A percentile compares a stretch with the other conserved stretches of the same genome.
Conservation (phyloP, 164 flowering plant species). For the Brasenia schreberi region DNA sequence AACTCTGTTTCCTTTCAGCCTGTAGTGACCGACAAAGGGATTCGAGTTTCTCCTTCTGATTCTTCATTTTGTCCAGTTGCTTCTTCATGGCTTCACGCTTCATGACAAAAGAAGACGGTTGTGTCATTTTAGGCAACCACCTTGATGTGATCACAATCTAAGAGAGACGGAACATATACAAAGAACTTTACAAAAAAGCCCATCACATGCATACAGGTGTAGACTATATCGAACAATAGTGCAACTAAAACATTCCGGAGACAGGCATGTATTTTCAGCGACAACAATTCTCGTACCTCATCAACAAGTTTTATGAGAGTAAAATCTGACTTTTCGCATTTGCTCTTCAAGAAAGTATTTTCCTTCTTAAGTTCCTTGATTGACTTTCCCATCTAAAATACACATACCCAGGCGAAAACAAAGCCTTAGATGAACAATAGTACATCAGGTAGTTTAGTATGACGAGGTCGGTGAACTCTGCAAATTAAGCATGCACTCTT, state of each 20-base stretch:
- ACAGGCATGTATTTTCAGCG: background rate
- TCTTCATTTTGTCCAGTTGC: slow-evolving; percentile 69
- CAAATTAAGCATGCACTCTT: background rate
- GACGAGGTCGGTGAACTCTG: background rate
- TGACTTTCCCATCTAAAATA: slow-evolving; percentile 67
- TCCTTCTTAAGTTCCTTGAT: slow-evolving; percentile 88
- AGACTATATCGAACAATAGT: too few species aligned
- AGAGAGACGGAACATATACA: too few species aligned
- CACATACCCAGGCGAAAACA: background rate
- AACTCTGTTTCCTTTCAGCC: slow-evolving; percentile 66
- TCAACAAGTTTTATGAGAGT: slow-evolving; percentile 78
- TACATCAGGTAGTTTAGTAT: too few species aligned
- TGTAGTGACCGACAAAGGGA: slow-evolving; percentile 81
- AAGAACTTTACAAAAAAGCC: too few species aligned
- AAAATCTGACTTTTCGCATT: slow-evolving; percentile 74
- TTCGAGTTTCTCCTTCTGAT: slow-evolving; percentile 87
- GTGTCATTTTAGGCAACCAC: too few species aligned
- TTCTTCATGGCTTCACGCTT: slow-evolving; percentile 80
- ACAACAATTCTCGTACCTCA: slow-evolving; percentile 39
- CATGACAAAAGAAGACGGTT: background rate
- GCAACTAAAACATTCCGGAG: too few species aligned
- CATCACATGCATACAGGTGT: too few species aligned
- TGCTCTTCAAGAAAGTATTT: slow-evolving; percentile 73
- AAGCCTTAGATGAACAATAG: background rate
- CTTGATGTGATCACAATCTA: too few species aligned